Evolutionary conservation across 768 basidiomycete genomes (phyloP), one percentile per base, ranked within the genome.

Genomic region (Pleurotus platypus): DNA sequence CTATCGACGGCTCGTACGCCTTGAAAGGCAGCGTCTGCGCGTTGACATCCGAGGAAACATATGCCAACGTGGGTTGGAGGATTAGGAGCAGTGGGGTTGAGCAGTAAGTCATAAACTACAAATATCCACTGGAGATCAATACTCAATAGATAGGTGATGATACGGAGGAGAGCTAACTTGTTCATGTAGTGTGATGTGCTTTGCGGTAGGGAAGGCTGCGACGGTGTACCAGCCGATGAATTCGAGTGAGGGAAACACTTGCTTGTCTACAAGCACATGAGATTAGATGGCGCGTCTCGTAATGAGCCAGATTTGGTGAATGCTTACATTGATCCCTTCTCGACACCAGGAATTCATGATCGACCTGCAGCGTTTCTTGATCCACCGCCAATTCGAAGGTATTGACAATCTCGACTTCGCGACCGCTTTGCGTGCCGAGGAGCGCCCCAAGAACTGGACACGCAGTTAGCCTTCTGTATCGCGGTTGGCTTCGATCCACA

Each of bases 221-320:
- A 95, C 86, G 0, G 90, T 91, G 72, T 99, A 99, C 97, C 97
- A 99, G 6, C 97, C 97, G 50, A 99, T 90, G 66, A 99, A 88
- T 67, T 98, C 97, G 35, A 98, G 80, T 0, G 94, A 94, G 9
- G 97, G 97, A 70, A 99, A 98, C 18, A 98, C 96, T 73, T 97
- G 94, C 71, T 96, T 96, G 79, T 94, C 96, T 98, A 70, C 45
- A 62, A 49, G 50, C 43, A 53, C 18, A 46, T 56, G 60, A 30
- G 57, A 50, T 48, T 43, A 50, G 7, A 40, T 18, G 12, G 0
- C 15, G 16, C 24, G 24, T 26, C 24, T 26, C 24, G 24, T 26
- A 26, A 6, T 26, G 24, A 26, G 24, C 24, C 5, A 26, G 24
- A 26, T 26, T 24, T 46, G 20, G 46, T 57, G 48, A 59, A 8